Evolutionary conservation across 352 stramenopile species (phyloP).

Genomic region (Phytopythium vexans): DNA sequence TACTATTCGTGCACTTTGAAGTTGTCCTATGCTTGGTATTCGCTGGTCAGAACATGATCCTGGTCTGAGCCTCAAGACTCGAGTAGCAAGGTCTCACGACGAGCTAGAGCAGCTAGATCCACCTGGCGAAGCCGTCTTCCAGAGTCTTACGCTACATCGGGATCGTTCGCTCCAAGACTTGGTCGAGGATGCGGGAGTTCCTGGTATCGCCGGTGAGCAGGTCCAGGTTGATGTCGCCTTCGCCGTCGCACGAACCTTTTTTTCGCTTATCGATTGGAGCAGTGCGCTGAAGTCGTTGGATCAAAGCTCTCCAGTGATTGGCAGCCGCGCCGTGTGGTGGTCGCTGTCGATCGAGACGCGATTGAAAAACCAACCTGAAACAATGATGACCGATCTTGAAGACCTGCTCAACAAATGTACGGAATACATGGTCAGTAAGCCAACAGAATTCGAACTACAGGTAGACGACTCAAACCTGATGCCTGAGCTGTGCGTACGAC

Average conservation of each 20-base stretch:
- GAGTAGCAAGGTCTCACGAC: no score
- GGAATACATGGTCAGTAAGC: not conserved
- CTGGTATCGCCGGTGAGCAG: not conserved
- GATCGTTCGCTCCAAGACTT: not conserved
- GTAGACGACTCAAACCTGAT: constrained; percentile 1
- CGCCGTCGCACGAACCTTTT: no score
- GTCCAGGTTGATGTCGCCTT: not conserved
- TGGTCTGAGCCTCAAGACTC: no score
- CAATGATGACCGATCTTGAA: constrained; percentile 37
- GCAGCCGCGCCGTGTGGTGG: not conserved
- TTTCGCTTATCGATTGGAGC: no score
- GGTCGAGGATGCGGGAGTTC: constrained; percentile 1
- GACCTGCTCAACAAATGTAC: constrained; percentile 19
- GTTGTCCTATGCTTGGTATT: no score
- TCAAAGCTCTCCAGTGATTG: not conserved
- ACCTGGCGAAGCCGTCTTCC: no score
- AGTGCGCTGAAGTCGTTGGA: not conserved
- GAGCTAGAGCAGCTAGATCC: no score
- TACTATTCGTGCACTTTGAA: no score
- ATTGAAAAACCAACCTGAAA: constrained; percentile 30
- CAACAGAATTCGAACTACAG: not conserved
- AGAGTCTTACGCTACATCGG: no score
- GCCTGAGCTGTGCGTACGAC: not conserved
- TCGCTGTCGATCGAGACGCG: constrained; percentile 11
- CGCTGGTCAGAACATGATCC: no score